Base-by-base conservation (phyloP, 1,139 yeast species). In the Zygoascus meyerae region DNA sequence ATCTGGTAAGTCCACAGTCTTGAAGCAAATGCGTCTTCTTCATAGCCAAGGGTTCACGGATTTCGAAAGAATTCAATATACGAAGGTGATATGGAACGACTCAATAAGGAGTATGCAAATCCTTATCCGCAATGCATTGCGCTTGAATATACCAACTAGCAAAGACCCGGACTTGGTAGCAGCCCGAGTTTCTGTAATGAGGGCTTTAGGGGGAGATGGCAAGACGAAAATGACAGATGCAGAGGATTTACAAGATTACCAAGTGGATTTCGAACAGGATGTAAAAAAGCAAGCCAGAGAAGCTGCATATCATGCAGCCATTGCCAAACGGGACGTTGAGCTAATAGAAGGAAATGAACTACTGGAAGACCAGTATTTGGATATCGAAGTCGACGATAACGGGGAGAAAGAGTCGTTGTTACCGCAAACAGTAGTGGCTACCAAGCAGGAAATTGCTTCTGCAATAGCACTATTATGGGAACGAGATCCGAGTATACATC, bases 21-120 rank as follows among this genome's bases (percentile, higher is more conserved):
- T 92, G 52, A 94, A 92, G 64, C 98, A 94, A 63, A 78, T 92
- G 79, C 79, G 85, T 57, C 70, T 92, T 30, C 66, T 89, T 45
- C 97, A 92, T 64, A 86, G 87, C 53, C 83, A 86, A 28, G 95
- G 96, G 4, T 92, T 90, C 66, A 74, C 83, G 1, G 77, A 77
- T 39, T 85, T 80, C 55, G 98, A 94, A 64, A 71, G 95, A 46
- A 64, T 73, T 41, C 94, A 86, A 61, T 94, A 89, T 63, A 68
- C 86, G 8, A 90, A 87, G 55, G 86, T 92, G n/a, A 86, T 94
- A 26, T 92, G 97, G 96, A 85, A 86, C 28, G 97, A 92, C 66
- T 81, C 94, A 1, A 78, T 90, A 45, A 95, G 87, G 56, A 78
- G 90, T 33, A 90, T 92, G 95, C 83, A 85, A 61, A 81, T 82